Evolutionary conservation across 2,329 filamentous ascomycete genomes (phyloP).

Genomic region (Paecilomyces dactylethromorphus): DNA sequence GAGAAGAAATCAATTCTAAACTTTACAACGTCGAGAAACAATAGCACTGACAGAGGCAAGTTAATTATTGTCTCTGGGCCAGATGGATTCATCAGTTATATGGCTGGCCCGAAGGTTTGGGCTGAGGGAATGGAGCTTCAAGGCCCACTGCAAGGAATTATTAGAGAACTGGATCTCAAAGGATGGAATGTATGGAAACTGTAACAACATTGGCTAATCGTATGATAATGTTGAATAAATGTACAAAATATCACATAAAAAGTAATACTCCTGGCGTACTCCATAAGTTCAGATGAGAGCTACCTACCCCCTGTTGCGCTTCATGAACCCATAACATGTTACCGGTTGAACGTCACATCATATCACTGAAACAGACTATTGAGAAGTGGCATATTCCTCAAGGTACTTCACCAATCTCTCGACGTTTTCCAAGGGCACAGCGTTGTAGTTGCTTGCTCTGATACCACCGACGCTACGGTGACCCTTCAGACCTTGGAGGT

Average conservation of each 20-base stretch:
- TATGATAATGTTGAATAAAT: not conserved
- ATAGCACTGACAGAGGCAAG: slow-evolving; percentile 23
- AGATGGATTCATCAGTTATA: slow-evolving; percentile 76
- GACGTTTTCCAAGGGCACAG: slow-evolving; percentile 52
- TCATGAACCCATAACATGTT: not conserved
- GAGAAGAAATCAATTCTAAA: slow-evolving; percentile 43
- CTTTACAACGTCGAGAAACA: slow-evolving; percentile 17
- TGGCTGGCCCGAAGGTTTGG: slow-evolving; percentile 76
- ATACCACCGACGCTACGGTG: slow-evolving; percentile 84
- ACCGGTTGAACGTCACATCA: not conserved
- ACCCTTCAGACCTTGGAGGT: slow-evolving; percentile 77
- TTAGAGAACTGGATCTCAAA: slow-evolving; percentile 53
- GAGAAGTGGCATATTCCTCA: slow-evolving; percentile 46
- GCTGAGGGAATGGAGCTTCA: slow-evolving; percentile 65
- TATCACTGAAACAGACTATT: not conserved
- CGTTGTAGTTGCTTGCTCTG: slow-evolving; percentile 83
- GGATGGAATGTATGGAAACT: slow-evolving; percentile 56
- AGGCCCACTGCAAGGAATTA: slow-evolving; percentile 63
- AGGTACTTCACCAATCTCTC: slow-evolving; percentile 38
- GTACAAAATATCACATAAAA: not conserved
- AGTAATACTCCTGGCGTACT: not conserved
- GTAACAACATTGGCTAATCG: slow-evolving; percentile 21
- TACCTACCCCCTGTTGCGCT: not conserved
- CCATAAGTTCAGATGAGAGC: not conserved
- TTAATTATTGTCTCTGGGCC: slow-evolving; percentile 84